Percentiles rank a stretch among this genome's conserved stretches.
Evolutionary conservation across 2,329 filamentous ascomycete genomes (phyloP).

Genomic region (Xylaria arbuscula): DNA sequence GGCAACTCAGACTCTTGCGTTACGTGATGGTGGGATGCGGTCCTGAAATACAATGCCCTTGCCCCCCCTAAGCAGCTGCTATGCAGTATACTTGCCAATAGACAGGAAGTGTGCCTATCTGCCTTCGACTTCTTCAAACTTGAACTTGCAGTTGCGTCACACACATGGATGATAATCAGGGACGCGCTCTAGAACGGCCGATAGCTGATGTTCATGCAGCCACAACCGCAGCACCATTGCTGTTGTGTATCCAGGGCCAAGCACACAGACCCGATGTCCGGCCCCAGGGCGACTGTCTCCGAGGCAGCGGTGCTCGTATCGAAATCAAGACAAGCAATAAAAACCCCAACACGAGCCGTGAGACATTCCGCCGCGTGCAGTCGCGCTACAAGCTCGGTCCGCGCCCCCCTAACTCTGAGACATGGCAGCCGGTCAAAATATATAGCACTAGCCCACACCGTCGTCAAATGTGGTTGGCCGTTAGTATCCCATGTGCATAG

Average conservation of each 20-base stretch:
- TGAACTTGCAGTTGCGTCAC: not conserved
- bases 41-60: too few relatives aligned
- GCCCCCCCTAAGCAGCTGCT: too few relatives aligned
- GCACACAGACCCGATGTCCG: conserved; percentile 5
- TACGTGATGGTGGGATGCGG: not conserved
- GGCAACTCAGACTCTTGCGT: not conserved
- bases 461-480: not conserved
- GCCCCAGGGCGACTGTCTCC: not conserved
- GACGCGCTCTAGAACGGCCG: conserved; percentile 34
- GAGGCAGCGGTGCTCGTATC: conserved; percentile 9
- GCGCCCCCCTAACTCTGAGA: conserved; percentile 16
- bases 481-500: not conserved
- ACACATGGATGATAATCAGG: too few relatives aligned
- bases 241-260: conserved; percentile 7
- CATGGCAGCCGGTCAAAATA: not conserved
- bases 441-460: conserved; percentile 2
- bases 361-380: conserved; percentile 19
- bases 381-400: not conserved
- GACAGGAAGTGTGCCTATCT: too few relatives aligned
- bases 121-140: too few relatives aligned
- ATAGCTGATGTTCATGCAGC: conserved; percentile 30
- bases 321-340: not conserved
- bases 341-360: not conserved
- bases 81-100: too few relatives aligned
- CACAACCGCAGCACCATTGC: conserved; percentile 14